Percentiles rank a stretch among this genome's conserved stretches.
Conservation (phyloP, 2,329 filamentous ascomycete species). For the Fusarium aywerte region DNA sequence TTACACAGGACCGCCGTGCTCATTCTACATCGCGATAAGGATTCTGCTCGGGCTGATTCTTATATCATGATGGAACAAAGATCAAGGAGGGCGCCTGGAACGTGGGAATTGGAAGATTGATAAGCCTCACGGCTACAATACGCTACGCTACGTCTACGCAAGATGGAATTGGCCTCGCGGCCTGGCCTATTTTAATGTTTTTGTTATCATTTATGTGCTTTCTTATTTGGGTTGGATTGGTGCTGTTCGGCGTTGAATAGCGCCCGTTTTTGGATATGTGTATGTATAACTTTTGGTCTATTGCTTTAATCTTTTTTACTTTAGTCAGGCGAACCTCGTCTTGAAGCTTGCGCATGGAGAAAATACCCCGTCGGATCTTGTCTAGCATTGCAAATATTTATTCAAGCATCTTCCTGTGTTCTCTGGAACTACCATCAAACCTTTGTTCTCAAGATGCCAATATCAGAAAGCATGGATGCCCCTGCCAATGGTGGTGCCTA, state of each 20-base stretch:
- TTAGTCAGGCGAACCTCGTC: slow-evolving; percentile 32
- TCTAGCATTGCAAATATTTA: slow-evolving; percentile 32
- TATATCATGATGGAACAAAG: slow-evolving; percentile 29
- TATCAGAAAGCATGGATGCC: slow-evolving; percentile 11
- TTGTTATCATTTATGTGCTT: slow-evolving; percentile 15
- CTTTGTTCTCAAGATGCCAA: slow-evolving; percentile 13
- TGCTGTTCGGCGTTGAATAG: slow-evolving; percentile 41
- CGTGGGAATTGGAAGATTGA: slow-evolving; percentile 45
- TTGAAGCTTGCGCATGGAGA: slow-evolving; percentile 37
- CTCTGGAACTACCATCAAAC: slow-evolving; percentile 8
- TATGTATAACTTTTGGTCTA: slow-evolving; percentile 13
- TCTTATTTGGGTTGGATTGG: slow-evolving; percentile 17
- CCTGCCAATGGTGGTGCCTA: slow-evolving; percentile 8
- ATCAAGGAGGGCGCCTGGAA: slow-evolving; percentile 36
- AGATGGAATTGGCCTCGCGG: slow-evolving; percentile 48
- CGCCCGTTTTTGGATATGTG: slow-evolving; percentile 18
- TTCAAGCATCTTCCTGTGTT: slow-evolving; percentile 30
- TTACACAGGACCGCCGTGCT: slow-evolving; percentile 46
- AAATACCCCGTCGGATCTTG: slow-evolving; percentile 39
- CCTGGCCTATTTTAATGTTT: slow-evolving; percentile 43
- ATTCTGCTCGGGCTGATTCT: slow-evolving; percentile 23
- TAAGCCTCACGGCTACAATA: slow-evolving; percentile 45
- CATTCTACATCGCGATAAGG: slow-evolving; percentile 18
- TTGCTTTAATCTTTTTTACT: neutral
- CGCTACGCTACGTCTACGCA: slow-evolving; percentile 38